These are phyloP conservation scores for Clarireedia sp. DNA, from an alignment of 2,329 filamentous ascomycete genomes.

Conservation along the genomic window DNA sequence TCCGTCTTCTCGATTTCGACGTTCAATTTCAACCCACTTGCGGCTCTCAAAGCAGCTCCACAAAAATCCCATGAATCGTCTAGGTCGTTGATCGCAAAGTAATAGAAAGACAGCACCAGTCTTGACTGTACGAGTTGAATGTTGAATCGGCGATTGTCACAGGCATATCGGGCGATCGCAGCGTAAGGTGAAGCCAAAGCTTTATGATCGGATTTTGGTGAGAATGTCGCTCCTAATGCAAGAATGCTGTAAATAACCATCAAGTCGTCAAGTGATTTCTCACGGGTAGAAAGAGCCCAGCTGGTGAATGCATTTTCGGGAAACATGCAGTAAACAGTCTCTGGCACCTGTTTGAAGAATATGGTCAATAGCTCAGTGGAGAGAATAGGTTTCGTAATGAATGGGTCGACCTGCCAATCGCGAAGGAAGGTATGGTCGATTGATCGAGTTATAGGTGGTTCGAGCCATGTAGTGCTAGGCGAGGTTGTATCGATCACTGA, in stretches of 20 bases:
- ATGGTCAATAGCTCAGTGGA: slow-evolving; percentile 44
- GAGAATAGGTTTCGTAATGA: slow-evolving; percentile 39
- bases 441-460: slow-evolving; percentile 11
- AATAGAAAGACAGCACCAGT: slow-evolving; percentile 59
- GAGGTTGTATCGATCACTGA: slow-evolving; percentile 20
- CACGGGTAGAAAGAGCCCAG: slow-evolving; percentile 41
- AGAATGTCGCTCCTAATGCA: slow-evolving; percentile 48
- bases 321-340: slow-evolving; percentile 47
- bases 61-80: slow-evolving; percentile 56
- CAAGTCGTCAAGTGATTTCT: slow-evolving; percentile 45
- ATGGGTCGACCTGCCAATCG: slow-evolving; percentile 40
- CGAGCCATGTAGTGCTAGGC: slow-evolving; percentile 18
- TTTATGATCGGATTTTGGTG: slow-evolving; percentile 37
- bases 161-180: slow-evolving; percentile 50
- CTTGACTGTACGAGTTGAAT: slow-evolving; percentile 61
- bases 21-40: slow-evolving; percentile 54
- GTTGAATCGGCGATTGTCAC: slow-evolving; percentile 43
- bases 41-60: slow-evolving; percentile 52
- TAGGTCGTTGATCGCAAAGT: slow-evolving; percentile 52
- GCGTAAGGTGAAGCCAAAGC: slow-evolving; percentile 40
- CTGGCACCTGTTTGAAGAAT: slow-evolving; percentile 51
- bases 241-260: slow-evolving; percentile 55
- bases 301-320: slow-evolving; percentile 43
- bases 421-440: slow-evolving; percentile 16
- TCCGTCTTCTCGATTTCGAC: slow-evolving; percentile 46